phyloP scores from a whole-genome alignment of 495 filamentous ascomycete species.

The Trichocladium uniseriatum region DNA sequence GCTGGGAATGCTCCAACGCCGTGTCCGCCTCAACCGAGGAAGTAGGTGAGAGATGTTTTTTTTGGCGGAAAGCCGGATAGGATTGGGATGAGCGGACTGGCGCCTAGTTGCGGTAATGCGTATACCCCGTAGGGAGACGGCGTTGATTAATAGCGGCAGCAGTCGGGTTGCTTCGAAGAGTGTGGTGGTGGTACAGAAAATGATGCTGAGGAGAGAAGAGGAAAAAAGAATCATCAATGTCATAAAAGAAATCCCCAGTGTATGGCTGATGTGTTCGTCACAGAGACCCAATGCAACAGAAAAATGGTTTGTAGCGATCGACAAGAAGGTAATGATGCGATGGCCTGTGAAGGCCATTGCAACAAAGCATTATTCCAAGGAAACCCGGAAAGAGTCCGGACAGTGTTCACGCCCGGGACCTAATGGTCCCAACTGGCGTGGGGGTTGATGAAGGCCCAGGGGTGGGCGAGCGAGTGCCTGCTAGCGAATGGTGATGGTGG shows the following conservation, averaged over 20 bases:
- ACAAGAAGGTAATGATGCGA: constrained; percentile 23
- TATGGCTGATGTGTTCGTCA: constrained; percentile 23
- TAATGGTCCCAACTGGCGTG: constrained; percentile 25
- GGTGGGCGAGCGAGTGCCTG: constrained; percentile 23
- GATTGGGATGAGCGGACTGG: not conserved
- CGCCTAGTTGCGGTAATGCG: not conserved
- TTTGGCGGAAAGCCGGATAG: not conserved
- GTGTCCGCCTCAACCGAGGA: not conserved
- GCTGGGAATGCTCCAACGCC: constrained; percentile 3
- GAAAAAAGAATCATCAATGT: constrained; percentile 22
- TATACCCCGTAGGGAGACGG: not conserved
- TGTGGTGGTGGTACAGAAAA: constrained; percentile 1
- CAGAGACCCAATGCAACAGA: constrained; percentile 16
- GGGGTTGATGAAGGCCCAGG: constrained; percentile 31
- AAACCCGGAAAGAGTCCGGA: constrained; percentile 7
- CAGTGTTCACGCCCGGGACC: constrained; percentile 23
- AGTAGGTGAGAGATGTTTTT: not conserved
- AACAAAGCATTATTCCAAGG: constrained; percentile 13
- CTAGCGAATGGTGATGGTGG: constrained; percentile 24
- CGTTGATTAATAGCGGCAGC: constrained; percentile 4
- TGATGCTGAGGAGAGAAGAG: constrained; percentile 1
- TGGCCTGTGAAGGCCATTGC: constrained; percentile 9
- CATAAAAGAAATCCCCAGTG: constrained; percentile 25
- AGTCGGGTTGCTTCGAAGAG: not conserved
- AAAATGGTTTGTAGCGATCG: constrained; percentile 30